Percentiles rank a stretch among this genome's conserved stretches.
Evolutionary conservation across 495 filamentous ascomycete species (phyloP).

Genomic region (Parathielavia appendiculata): DNA sequence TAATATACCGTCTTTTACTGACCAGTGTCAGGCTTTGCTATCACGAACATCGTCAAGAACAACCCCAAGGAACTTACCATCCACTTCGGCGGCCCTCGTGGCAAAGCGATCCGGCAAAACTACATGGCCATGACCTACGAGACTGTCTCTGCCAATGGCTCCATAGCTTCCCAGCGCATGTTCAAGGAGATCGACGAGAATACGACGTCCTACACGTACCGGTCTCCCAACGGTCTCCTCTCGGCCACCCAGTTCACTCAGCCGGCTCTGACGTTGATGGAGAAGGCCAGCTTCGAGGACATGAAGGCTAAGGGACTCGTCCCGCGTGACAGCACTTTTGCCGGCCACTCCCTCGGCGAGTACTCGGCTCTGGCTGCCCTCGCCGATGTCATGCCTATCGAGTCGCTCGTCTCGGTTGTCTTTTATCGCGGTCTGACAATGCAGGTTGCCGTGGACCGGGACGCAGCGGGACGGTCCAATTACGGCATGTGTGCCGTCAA

Average conservation of each 20-base stretch:
- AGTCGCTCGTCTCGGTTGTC: constrained; percentile 94
- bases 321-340: constrained; percentile 92
- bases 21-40: constrained; percentile 68
- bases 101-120: constrained; percentile 95
- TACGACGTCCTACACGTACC: constrained; percentile 93
- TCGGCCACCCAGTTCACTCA: constrained; percentile 99
- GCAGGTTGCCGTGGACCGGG: constrained; percentile 98
- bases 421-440: constrained; percentile 99
- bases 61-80: constrained; percentile 99
- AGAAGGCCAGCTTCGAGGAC: constrained; percentile 98
- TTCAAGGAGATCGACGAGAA: constrained; percentile 94
- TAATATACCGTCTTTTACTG: constrained; percentile 28
- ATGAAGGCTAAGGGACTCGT: constrained; percentile 97
- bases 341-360: constrained; percentile 95
- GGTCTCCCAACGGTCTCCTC: constrained; percentile 88
- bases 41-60: constrained; percentile 98
- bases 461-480: constrained; percentile 85
- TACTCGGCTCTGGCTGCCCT: constrained; percentile 96
- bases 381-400: constrained; percentile 98
- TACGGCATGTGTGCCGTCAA: constrained; percentile 99
- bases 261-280: constrained; percentile 95
- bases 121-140: constrained; percentile 99
- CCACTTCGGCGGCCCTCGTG: constrained; percentile 93
- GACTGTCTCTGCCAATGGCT: constrained; percentile 82
- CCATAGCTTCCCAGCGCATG: constrained; percentile 95